Base-by-base conservation (phyloP, 805 yeast species). In the Starmerella tilneyi region DNA sequence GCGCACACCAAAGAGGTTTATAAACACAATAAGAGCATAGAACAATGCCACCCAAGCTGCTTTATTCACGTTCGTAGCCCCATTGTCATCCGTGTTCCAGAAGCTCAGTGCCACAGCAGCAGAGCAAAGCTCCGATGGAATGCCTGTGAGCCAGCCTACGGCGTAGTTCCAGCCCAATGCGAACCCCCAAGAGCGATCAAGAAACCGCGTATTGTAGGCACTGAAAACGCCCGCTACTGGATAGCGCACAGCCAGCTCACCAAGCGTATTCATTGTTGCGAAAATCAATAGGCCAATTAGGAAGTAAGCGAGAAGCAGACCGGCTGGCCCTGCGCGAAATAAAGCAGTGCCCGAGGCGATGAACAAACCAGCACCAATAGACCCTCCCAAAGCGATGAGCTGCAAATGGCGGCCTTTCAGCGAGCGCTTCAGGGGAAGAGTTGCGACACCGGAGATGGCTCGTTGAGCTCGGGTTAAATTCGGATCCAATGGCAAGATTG, bases 341-440 rank as follows among this genome's bases (percentile, higher is more conserved):
- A 81, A 68, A 2, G 81, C 72, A n/a, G 65, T 61, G 40, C 84
- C 84, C 11, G 78, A 67, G 56, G 86, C 85, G 41, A 81, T 78
- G 53, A 81, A 74, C 44, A 80, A 63, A 58, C 88, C 86, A 2
- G 85, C 78, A 53, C 88, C 88, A 43, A 79, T 75, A 52, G 81
- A 75, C 28, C 84, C 80, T 26, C 84, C 83, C 36, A 81, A 70
- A 31, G 84, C 79, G 54, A 80, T 79, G 81, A 81, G 74, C 50
- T 78, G 75, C 56, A 81, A 65, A 61, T 80, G 86, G 57, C 86
- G 69, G 9, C 66, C 56, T 53, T 61, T 63, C 44, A 70, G 66
- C 9, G 70, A 60, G 53, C 80, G 65, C 31, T 70, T 63, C 59
- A 71, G 58, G 2, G 72, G 74, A 2, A 73, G 61, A 44, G 65